Percentiles rank a stretch among this genome's conserved stretches.
These are phyloP conservation scores for Umbelopsis sp. DNA, from an alignment of 192 early-diverging fungal species.

Conservation along the genomic window DNA sequence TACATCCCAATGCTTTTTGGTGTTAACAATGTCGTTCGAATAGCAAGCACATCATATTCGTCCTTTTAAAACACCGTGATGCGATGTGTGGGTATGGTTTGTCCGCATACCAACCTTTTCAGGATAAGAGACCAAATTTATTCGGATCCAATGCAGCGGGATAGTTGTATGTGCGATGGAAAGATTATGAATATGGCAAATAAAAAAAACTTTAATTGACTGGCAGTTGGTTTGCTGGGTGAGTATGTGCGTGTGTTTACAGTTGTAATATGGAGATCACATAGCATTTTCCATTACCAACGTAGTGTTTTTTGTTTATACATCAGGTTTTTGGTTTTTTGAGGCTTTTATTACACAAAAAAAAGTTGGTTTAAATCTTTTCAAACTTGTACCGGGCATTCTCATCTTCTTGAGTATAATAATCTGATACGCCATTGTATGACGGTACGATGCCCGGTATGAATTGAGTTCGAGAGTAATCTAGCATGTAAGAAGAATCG, in stretches of 20 bases:
- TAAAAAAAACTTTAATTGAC: too few species aligned
- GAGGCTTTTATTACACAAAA: neutral
- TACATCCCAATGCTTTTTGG: too few species aligned
- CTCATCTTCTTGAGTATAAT: neutral
- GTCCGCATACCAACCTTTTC: neutral
- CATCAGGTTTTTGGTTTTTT: neutral
- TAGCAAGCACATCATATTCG: neutral
- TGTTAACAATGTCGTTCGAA: neutral
- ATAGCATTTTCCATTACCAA: too few species aligned
- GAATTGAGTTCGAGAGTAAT: conserved; percentile 8
- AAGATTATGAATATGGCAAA: too few species aligned
- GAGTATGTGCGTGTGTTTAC: too few species aligned
- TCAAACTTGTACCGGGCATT: conserved; percentile 13
- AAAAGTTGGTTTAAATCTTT: neutral
- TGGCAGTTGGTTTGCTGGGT: too few species aligned
- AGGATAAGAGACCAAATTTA: neutral
- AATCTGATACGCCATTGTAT: neutral
- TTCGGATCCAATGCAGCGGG: too few species aligned
- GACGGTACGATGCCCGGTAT: conserved; percentile 1
- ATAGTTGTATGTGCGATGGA: too few species aligned
- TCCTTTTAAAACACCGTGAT: too few species aligned
- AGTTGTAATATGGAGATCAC: too few species aligned
- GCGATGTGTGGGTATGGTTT: neutral
- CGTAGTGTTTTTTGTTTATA: neutral
- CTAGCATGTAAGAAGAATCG: conserved; percentile 12